Evolutionary conservation across 768 basidiomycete genomes (phyloP), one percentile per base, ranked within the genome.

Genomic region (Candolleomyces aberdarensis): DNA sequence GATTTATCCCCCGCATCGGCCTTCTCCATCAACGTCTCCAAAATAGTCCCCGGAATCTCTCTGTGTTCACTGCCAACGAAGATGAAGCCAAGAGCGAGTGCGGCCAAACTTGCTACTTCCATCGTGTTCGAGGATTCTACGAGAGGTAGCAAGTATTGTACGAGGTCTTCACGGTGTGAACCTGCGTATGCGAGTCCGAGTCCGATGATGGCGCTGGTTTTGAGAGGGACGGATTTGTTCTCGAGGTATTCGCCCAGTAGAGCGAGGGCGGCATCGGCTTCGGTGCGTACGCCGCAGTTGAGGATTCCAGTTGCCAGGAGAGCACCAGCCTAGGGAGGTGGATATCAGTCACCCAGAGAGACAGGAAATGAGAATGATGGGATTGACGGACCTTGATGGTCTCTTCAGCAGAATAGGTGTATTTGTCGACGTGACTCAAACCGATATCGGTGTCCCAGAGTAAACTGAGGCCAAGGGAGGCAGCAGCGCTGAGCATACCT

Each of bases 401-500:
- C 71, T 99, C 97, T 66, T 99, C 97, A 1, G 91, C 76, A 0
- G 94, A 95, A 71, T 98, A 98, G 22, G 96, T 93, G 77, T 98
- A 98, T 74, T 94, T 97, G 79, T 99, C 97, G 65, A 98, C 89
- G 65, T 96, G 94, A 69, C 87, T 89, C 44, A 98, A 81, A 67
- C 97, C 97, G 59, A 91, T 83, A 60, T 98, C 97, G 9, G 92
- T 92, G 70, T 98, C 95, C 97, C 97, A 99, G 1, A 99, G 79
- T 63, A 98, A 79, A 75, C 90, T 91, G 47, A 98, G 80, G 19
- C 97, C 97, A 57, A 99, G 81, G 58, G 93, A 96, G 4, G 97
- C 97, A 29, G 96, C 88, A 22, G 97, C 97, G 62, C 91, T 93
- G 83, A 96, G 88, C 94, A 98, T 98, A 57, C 92, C 92, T 93